Evolutionary conservation across 768 basidiomycete genomes (phyloP).

Genomic region (Suillus hirtellus): DNA sequence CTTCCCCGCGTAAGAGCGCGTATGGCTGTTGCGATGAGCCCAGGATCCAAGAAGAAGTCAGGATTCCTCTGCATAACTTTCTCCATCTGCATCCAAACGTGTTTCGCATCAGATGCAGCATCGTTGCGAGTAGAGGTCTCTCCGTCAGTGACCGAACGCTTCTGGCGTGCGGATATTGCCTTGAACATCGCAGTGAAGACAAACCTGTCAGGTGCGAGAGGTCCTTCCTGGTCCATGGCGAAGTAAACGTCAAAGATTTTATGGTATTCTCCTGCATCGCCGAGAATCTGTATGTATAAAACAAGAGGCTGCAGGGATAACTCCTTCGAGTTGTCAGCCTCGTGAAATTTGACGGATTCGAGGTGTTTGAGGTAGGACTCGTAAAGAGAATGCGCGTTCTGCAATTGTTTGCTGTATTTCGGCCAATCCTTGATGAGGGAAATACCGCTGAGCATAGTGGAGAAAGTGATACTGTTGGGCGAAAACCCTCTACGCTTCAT

Average conservation of each 20-base stretch:
- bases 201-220: conserved; percentile 56
- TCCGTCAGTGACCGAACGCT: conserved; percentile 15
- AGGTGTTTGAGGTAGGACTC: conserved; percentile 54
- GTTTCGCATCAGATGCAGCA: conserved; percentile 61
- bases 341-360: conserved; percentile 46
- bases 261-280: conserved; percentile 57
- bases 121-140: conserved; percentile 37
- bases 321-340: conserved; percentile 49
- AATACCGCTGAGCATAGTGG: conserved; percentile 68
- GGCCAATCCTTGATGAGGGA: conserved; percentile 64
- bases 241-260: conserved; percentile 78
- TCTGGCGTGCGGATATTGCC: conserved; percentile 35
- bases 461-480: conserved; percentile 67
- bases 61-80: conserved; percentile 49
- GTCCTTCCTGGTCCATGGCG: conserved; percentile 61
- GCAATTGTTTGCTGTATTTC: conserved; percentile 57
- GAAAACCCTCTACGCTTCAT: conserved; percentile 84
- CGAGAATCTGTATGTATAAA: conserved; percentile 68
- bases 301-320: conserved; percentile 48
- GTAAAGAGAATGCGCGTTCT: conserved; percentile 61
- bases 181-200: conserved; percentile 70
- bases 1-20: conserved; percentile 57
- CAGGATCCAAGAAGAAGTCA: conserved; percentile 53
- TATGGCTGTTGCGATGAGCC: conserved; percentile 52
- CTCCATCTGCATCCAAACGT: conserved; percentile 68